phyloP scores from a whole-genome alignment of 805 yeast genomes.

The Candida piceae region DNA sequence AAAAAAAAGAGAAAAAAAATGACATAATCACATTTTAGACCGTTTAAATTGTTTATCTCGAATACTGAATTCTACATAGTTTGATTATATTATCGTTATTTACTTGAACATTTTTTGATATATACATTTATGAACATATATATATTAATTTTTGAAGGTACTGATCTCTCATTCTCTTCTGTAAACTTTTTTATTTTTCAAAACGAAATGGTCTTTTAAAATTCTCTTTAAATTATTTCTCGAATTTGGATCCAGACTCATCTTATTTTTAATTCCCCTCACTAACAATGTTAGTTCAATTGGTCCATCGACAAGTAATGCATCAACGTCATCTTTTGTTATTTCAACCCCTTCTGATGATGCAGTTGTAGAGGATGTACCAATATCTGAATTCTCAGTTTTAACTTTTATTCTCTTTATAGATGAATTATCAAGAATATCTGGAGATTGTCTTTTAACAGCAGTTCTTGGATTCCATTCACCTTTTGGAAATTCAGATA shows the following conservation, averaged over 20 bases:
- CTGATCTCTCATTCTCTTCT: constrained; percentile 14
- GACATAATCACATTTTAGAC: no score
- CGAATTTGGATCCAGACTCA: constrained; percentile 60
- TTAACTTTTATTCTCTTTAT: constrained; percentile 28
- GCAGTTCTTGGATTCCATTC: constrained; percentile 72
- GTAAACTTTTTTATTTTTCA: constrained; percentile 29
- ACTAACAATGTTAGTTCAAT: constrained; percentile 52
- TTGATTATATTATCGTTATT: no score
- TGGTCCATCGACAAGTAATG: constrained; percentile 52
- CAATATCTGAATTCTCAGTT: constrained; percentile 11
- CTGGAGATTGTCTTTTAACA: constrained; percentile 23
- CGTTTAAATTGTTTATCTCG: no score
- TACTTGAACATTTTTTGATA: no score
- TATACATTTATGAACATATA: no score
- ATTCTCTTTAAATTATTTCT: constrained; percentile 48
- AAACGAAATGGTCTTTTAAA: constrained; percentile 24
- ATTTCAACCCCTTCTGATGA: constrained; percentile 35
- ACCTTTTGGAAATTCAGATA: constrained; percentile 68
- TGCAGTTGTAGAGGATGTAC: constrained; percentile 9
- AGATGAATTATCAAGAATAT: constrained; percentile 15
- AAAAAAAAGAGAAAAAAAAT: no score
- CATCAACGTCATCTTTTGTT: constrained; percentile 68
- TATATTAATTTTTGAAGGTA: no score
- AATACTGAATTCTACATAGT: no score
- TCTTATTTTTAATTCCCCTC: constrained; percentile 53